phyloP scores from a whole-genome alignment of 1,284 basidiomycete species.

The Omphalotus olearius region DNA sequence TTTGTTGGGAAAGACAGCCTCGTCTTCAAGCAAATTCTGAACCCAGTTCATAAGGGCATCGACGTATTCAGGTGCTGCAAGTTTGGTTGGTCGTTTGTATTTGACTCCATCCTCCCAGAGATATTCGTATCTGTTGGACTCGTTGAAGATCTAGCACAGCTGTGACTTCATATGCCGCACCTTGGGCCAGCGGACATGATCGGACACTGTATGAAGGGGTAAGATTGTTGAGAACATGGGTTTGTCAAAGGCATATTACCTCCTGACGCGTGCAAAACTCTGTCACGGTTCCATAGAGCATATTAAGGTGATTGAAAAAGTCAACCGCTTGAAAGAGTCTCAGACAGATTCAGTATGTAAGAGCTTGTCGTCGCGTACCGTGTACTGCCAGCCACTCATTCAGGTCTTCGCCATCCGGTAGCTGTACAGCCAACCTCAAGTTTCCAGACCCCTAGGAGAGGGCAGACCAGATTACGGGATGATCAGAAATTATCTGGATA shows the following conservation, averaged over 20 bases:
- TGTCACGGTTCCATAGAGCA: conserved; percentile 94
- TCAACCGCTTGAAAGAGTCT: conserved; percentile 61
- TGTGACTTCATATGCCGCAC: conserved; percentile 37
- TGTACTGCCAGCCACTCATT: conserved; percentile 98
- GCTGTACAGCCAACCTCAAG: conserved; percentile 81
- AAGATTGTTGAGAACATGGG: neutral
- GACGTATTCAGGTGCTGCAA: conserved; percentile 94
- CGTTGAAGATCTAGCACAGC: neutral
- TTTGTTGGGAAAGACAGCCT: conserved; percentile 90
- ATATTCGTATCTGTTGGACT: conserved; percentile 84
- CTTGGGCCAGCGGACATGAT: conserved; percentile 99
- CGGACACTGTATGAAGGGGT: conserved; percentile 64
- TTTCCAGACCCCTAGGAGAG: conserved; percentile 83
- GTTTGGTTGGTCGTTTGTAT: conserved; percentile 91
- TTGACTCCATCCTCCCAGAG: conserved; percentile 96
- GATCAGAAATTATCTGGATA: conserved; percentile 2
- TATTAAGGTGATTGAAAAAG: conserved; percentile 95
- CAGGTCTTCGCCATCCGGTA: conserved; percentile 92
- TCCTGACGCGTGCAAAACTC: conserved; percentile 95
- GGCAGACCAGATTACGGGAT: neutral
- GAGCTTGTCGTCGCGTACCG: conserved; percentile 48
- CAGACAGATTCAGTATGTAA: neutral
- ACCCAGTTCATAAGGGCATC: conserved; percentile 99
- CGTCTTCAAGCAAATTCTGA: conserved; percentile 90
- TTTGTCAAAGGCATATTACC: conserved; percentile 36